Base-by-base conservation (phyloP, 176 grass and related monocot genomes). In the Saccharum officinarum region DNA sequence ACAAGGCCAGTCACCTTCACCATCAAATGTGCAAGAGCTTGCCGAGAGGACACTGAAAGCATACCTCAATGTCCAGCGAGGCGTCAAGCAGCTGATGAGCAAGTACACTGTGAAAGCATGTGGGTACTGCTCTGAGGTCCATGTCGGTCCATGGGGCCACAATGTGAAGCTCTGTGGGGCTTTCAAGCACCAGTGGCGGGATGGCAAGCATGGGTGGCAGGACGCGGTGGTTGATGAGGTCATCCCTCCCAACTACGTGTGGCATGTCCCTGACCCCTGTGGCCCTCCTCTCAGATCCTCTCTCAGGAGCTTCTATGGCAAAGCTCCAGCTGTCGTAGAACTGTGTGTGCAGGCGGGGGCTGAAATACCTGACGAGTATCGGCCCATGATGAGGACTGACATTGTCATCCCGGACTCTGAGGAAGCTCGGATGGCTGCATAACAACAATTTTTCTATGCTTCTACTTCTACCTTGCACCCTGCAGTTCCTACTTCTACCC, bases 201-300 rank as follows among this genome's bases (percentile, higher is more conserved):
- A 98, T 1, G 97, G 97, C 25, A 98, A 98, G 66, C 93, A 95
- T 5, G 96, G 96, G 49, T 98, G 97, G 97, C 97, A 98, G 75
- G 97, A 98, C 15, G 89, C 93, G 3, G 92, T 88, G 30, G 46
- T 88, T 4, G 91, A 98, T 17, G 97, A 98, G 92, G 91, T 98
- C 54, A 82, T 95, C 45, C 96, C 91, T 0, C 96, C 87, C 0
- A 95, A 98, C 71, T 92, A 95, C 10, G 96, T 94, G 52, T 95
- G 93, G 93, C 96, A 98, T 87, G 76, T 94, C 12, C 84, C 80
- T 47, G 91, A 95, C 40, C 89, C 87, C 13, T 22, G 79, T 54
- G 89, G 93, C 22, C 76, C 89, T 60, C 93, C 93, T 33, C 80
- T 92, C 25, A 90, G 69, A 67, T 86, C 89, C 26, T 41, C 80